Conservation (phyloP, 139 green algal species). For the Auxenochlorella pyrenoidosa region DNA sequence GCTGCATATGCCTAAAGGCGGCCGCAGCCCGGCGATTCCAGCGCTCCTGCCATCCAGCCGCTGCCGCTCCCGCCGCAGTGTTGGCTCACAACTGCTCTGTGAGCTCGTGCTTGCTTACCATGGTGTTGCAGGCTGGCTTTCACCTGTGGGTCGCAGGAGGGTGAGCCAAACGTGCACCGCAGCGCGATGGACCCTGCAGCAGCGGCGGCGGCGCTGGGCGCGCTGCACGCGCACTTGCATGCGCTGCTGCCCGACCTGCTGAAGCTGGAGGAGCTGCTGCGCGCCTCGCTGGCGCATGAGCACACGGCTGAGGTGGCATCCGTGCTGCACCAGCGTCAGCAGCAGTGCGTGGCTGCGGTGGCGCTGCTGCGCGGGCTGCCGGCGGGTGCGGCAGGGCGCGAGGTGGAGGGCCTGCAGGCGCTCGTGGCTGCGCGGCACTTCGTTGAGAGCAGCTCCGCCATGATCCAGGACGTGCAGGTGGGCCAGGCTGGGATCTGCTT, state of each 20-base stretch:
- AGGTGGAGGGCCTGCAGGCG: neutral
- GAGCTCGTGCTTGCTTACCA: too few relatives aligned
- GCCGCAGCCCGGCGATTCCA: too few relatives aligned
- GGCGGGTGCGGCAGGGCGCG: neutral
- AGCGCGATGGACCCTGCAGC: neutral
- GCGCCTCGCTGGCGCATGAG: neutral
- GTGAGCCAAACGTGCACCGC: too few relatives aligned
- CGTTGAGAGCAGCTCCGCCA: neutral
- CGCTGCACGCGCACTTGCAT: neutral
- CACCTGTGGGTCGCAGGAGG: too few relatives aligned
- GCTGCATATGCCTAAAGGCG: too few relatives aligned
- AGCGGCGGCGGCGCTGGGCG: neutral
- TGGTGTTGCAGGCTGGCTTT: too few relatives aligned
- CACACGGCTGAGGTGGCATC: neutral
- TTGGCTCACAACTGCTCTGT: too few relatives aligned
- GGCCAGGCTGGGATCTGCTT: neutral
- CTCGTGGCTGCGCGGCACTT: slow-evolving; percentile 8
- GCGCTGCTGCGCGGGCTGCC: slow-evolving; percentile 3
- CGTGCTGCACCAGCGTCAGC: slow-evolving; percentile 11
- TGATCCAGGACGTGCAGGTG: slow-evolving; percentile 1
- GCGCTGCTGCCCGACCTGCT: slow-evolving; percentile 19
- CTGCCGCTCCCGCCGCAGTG: too few relatives aligned
- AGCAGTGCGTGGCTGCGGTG: neutral
- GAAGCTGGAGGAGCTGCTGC: neutral
- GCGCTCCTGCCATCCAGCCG: too few relatives aligned